Percentiles rank a stretch among this genome's conserved stretches.
Evolutionary conservation across 202 grass and related monocot genomes (phyloP).

Genomic region (Hordeum pubiflorum): DNA sequence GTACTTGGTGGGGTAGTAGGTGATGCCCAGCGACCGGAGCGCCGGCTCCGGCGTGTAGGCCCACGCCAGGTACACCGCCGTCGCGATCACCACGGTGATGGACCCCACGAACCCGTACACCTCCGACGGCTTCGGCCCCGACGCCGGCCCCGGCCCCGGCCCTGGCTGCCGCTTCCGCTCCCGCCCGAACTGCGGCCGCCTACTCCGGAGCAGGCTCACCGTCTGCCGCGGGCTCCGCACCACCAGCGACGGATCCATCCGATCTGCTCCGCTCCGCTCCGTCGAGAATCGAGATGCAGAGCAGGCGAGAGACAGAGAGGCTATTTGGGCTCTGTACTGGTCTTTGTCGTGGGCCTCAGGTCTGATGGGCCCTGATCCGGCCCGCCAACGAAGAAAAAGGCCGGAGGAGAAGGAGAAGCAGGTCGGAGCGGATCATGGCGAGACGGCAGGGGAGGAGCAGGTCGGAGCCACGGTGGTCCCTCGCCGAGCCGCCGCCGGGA

Average conservation of each 20-base stretch:
- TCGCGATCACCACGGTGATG: slow-evolving; percentile 76
- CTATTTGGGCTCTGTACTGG: neutral
- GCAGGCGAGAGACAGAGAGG: neutral
- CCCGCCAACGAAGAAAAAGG: neutral
- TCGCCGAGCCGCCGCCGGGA: slow-evolving; percentile 46
- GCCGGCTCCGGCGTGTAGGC: slow-evolving; percentile 54
- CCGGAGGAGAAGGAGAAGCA: neutral
- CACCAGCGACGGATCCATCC: slow-evolving; percentile 51
- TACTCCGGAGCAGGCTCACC: slow-evolving; percentile 48
- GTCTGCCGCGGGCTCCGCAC: slow-evolving; percentile 65
- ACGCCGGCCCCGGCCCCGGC: slow-evolving; percentile 28
- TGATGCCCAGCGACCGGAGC: slow-evolving; percentile 61
- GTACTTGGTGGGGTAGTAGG: slow-evolving; percentile 88
- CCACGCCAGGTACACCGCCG: slow-evolving; percentile 58
- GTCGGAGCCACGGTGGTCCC: neutral
- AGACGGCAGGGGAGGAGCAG: slow-evolving; percentile 10
- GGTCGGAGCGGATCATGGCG: neutral
- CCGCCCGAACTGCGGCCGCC: neutral
- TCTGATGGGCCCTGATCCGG: neutral
- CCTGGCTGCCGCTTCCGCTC: neutral
- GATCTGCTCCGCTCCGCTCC: neutral
- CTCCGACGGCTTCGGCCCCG: slow-evolving; percentile 73
- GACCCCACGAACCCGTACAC: slow-evolving; percentile 90
- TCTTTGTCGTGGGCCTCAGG: neutral
- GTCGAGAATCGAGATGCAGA: neutral